Evolutionary conservation across 352 stramenopile genomes (phyloP).

Genomic region (Phytophthora capsici): DNA sequence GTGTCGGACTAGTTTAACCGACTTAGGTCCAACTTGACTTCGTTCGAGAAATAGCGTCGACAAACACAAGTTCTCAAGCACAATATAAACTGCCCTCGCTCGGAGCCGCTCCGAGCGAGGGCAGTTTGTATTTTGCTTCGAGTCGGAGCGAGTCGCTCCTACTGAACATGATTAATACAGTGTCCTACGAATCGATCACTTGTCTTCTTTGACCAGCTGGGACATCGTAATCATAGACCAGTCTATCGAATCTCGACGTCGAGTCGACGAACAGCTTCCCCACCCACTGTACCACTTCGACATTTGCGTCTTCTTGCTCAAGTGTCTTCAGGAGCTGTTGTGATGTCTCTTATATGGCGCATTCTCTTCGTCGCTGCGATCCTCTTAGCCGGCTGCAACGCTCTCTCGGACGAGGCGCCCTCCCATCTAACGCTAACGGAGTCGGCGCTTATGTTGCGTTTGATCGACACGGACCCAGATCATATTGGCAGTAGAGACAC

Average conservation of each 20-base stretch:
- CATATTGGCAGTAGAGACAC: background rate
- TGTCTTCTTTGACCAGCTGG: background rate
- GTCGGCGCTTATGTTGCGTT: conserved; percentile 5
- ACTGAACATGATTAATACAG: no score
- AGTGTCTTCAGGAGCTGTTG: background rate
- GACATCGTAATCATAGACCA: background rate
- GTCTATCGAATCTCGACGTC: background rate
- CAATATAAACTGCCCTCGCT: no score
- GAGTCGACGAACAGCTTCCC: background rate
- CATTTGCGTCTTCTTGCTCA: conserved; percentile 4
- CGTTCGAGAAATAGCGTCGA: no score
- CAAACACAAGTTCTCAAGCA: no score
- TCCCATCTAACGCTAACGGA: conserved; percentile 2
- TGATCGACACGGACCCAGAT: background rate
- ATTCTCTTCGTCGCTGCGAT: background rate
- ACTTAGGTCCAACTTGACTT: no score
- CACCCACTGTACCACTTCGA: background rate
- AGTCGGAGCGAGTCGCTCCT: no score
- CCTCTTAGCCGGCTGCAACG: background rate
- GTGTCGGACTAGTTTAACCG: no score
- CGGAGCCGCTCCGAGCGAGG: no score
- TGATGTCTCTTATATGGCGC: background rate
- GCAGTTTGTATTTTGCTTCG: no score
- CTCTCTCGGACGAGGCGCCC: background rate
- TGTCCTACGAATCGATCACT: no score